Conservation (phyloP, 164 flowering plant species). For the Annona cherimola region DNA sequence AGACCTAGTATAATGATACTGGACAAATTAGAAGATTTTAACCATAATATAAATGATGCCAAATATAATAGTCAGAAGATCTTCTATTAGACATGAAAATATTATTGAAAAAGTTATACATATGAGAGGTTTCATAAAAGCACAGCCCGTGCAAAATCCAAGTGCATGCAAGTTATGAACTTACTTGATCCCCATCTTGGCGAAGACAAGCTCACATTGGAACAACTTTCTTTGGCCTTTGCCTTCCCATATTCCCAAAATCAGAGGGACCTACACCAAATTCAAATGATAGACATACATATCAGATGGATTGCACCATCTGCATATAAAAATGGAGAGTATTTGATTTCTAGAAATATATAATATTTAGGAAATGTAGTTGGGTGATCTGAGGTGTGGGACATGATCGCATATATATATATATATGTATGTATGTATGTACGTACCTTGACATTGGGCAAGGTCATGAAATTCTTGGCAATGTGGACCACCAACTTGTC, state of each 20-base stretch:
- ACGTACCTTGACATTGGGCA: slow-evolving; percentile 54
- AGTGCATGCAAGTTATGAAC: slow-evolving; percentile 3
- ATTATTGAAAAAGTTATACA: too few species aligned
- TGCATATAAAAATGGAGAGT: background rate
- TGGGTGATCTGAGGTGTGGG: background rate
- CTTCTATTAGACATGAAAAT: too few species aligned
- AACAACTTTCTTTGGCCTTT: slow-evolving; percentile 63
- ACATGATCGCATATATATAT: background rate
- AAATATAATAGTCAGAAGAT: too few species aligned
- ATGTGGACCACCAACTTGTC: slow-evolving; percentile 60
- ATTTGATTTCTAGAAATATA: background rate
- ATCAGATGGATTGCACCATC: background rate
- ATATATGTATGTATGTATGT: background rate
- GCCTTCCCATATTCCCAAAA: slow-evolving; percentile 59
- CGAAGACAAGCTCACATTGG: slow-evolving; percentile 60
- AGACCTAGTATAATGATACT: too few species aligned
- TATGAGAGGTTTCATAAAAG: too few species aligned
- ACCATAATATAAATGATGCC: too few species aligned
- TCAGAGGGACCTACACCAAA: slow-evolving; percentile 41
- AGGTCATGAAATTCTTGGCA: slow-evolving; percentile 48
- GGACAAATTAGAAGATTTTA: too few species aligned
- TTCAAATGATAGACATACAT: background rate
- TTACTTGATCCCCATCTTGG: slow-evolving; percentile 46
- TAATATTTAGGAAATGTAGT: too few species aligned
- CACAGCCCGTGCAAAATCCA: background rate